phyloP scores from a whole-genome alignment of 2,329 filamentous ascomycete species.

The Trichophyton mentagrophytes region DNA sequence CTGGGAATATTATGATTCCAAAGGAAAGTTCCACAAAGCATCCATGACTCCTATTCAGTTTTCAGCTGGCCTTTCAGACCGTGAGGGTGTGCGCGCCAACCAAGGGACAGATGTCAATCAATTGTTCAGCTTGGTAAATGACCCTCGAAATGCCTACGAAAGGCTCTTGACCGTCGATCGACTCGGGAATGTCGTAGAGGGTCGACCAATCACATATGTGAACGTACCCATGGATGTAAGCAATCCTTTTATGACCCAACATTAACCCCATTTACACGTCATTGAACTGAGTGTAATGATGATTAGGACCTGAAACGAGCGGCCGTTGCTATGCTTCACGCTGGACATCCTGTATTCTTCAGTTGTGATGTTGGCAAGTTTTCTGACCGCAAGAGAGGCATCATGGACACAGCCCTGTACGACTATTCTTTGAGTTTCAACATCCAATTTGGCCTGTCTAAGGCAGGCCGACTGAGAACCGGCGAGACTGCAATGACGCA shows the following conservation, averaged over 20 bases:
- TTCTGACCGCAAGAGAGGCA: conserved; percentile 52
- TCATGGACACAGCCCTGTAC: conserved; percentile 68
- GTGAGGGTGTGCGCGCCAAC: conserved; percentile 45
- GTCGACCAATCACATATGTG: conserved; percentile 63
- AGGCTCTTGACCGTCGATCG: conserved; percentile 62
- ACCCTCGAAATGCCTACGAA: conserved; percentile 64
- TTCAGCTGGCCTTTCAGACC: conserved; percentile 52
- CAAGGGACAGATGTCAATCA: conserved; percentile 48
- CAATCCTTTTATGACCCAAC: background rate
- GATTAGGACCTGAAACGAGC: conserved; percentile 49
- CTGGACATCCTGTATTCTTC: conserved; percentile 74
- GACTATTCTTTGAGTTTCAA: conserved; percentile 81
- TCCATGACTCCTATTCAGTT: conserved; percentile 58
- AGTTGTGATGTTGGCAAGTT: conserved; percentile 80
- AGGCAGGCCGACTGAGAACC: conserved; percentile 59
- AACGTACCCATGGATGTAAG: conserved; percentile 57
- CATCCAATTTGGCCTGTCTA: conserved; percentile 57
- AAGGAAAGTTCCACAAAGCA: conserved; percentile 51
- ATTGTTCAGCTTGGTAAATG: conserved; percentile 73
- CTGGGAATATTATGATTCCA: conserved; percentile 66
- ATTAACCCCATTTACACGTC: background rate
- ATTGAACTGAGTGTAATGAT: conserved; percentile 21
- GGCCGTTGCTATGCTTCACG: conserved; percentile 63
- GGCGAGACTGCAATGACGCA: conserved; percentile 79
- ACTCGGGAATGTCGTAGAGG: conserved; percentile 70